Evolutionary conservation across 495 filamentous ascomycete genomes (phyloP).

Genomic region (Penicillium lagena): DNA sequence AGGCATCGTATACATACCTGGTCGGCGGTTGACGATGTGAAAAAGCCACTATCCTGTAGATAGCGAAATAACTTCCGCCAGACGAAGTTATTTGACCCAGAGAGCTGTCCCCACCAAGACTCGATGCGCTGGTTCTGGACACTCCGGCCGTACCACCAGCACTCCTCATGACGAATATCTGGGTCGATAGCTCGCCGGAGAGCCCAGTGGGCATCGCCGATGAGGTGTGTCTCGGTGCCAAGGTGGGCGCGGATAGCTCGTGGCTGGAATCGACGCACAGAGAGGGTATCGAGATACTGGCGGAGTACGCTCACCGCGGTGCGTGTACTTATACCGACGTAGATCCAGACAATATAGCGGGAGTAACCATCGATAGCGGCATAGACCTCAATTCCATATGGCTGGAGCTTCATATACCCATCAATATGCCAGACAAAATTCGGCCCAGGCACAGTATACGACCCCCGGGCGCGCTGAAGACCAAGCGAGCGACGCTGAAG

Average conservation of each 20-base stretch:
- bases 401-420: conserved; percentile 10
- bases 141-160: conserved; percentile 7
- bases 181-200: conserved; percentile 19
- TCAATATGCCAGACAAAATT: conserved; percentile 18
- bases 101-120: conserved; percentile 9
- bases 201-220: conserved; percentile 6
- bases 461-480: conserved; percentile 6
- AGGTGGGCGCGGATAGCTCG: conserved; percentile 6
- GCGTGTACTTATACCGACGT: conserved; percentile 9
- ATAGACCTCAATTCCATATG: conserved; percentile 15
- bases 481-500: conserved; percentile 5
- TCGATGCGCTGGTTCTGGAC: conserved; percentile 12
- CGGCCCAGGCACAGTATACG: conserved; percentile 12
- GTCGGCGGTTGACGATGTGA: too few relatives aligned
- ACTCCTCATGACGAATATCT: conserved; percentile 1
- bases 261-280: conserved; percentile 2
- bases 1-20: too few relatives aligned
- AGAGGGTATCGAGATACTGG: conserved; percentile 10
- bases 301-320: conserved; percentile 13
- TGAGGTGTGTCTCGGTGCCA: conserved; percentile 7
- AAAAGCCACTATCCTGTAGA: too few relatives aligned
- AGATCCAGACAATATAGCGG: conserved; percentile 15
- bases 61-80: too few relatives aligned
- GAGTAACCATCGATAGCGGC: conserved; percentile 15
- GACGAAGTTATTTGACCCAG: too few relatives aligned